Base-by-base conservation (phyloP, 2,329 filamentous ascomycete genomes). In the Reticulascus tulasneorum region DNA sequence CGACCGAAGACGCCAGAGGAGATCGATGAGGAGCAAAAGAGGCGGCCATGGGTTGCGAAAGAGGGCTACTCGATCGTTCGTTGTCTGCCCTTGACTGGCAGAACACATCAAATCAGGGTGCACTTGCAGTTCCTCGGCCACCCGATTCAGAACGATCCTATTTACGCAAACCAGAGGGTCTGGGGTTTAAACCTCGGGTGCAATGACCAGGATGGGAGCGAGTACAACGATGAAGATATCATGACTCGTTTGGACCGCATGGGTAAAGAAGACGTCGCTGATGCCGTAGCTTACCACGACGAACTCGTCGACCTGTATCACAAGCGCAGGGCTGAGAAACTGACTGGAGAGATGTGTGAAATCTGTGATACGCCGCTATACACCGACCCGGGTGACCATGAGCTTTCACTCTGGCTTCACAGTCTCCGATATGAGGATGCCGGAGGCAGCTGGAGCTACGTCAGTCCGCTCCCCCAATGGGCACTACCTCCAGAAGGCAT, bases 71-170 rank as follows among this genome's bases (percentile, higher is more conserved):
- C 89, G 19, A 88, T 98, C 46, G 90, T 98, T 12, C 84, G 93
- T 49, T 97, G 93, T 58, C 75, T 94, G 38, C 93, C 93, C 0
- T 77, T 97, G 19, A 98, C 93, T 0, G 93, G 93, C 1, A 79
- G 93, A 33, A 98, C 93, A 10, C 93, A 98, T 55, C 93, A 98
- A 59, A 76, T 98, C 31, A 81, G 93, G 22, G 93, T 98, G 13
- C 93, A 98, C 54, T 73, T 98, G 12, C 93, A 98, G 56, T 94
- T 87, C 59, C 70, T 98, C 4, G 93, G 93, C 2, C 86, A 97
- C 55, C 93, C 93, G 2, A 97, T 98, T 49, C 82, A 88, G 46
- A 98, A 98, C 59, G 93, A 98, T 55, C 93, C 93, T 7, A 97
- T 98, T 50, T 98, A 98, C 60, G 89, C 87, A 51, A 98, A 98